phyloP scores from a whole-genome alignment of 306 rosid species.

The Trichosanthes cucumerina region DNA sequence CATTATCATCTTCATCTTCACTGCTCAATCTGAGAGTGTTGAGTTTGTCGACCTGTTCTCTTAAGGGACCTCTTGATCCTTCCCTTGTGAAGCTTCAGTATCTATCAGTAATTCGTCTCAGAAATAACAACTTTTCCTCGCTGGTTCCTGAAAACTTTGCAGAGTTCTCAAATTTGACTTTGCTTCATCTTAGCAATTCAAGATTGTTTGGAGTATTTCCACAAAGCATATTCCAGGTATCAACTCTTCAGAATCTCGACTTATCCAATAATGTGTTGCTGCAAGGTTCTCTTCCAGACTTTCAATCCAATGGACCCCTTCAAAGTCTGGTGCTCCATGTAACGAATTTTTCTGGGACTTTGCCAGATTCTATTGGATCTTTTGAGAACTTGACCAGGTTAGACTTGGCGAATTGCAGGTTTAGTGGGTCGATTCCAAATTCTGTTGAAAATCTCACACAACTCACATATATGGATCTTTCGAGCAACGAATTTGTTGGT shows the following conservation, averaged over 20 bases:
- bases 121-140: background rate
- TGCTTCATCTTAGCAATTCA: background rate
- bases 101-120: slow-evolving; percentile 19
- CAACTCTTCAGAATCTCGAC: slow-evolving; percentile 7
- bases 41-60: slow-evolving; percentile 14
- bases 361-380: slow-evolving; percentile 15
- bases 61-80: slow-evolving; percentile 13
- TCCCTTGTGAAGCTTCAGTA: slow-evolving; percentile 17
- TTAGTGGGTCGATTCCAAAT: slow-evolving; percentile 18
- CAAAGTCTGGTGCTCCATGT: background rate
- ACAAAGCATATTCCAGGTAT: slow-evolving; percentile 9
- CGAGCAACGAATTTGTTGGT: slow-evolving; percentile 7
- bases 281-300: slow-evolving; percentile 19
- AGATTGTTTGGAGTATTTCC: slow-evolving; percentile 18
- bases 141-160: slow-evolving; percentile 17
- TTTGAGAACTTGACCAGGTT: slow-evolving; percentile 12
- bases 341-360: slow-evolving; percentile 15
- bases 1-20: slow-evolving; percentile 23
- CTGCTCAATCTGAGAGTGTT: slow-evolving; percentile 15
- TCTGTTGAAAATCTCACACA: slow-evolving; percentile 9
- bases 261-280: background rate
- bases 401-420: slow-evolving; percentile 6
- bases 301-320: slow-evolving; percentile 1
- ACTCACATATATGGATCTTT: slow-evolving; percentile 16
- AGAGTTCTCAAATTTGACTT: slow-evolving; percentile 15